phyloP scores from a whole-genome alignment of 345 rosid species.

The Geranium brycei region DNA sequence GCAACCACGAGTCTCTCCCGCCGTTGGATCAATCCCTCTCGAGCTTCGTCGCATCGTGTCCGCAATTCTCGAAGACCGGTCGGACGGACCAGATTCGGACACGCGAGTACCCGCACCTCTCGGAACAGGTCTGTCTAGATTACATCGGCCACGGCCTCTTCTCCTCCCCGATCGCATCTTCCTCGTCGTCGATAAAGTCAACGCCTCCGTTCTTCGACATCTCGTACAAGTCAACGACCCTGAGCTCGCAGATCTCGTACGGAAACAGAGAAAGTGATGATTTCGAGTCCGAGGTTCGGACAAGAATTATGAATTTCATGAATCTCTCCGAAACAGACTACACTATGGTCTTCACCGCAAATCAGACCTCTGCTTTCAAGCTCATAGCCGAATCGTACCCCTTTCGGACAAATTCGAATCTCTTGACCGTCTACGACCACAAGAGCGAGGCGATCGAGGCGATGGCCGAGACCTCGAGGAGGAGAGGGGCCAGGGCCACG shows the following conservation, averaged over 20 bases:
- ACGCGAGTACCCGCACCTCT: constrained; percentile 36
- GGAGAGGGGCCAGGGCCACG: constrained; percentile 37
- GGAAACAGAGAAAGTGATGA: constrained; percentile 30
- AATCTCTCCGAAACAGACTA: constrained; percentile 67
- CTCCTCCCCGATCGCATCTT: constrained; percentile 27
- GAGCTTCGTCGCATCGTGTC: constrained; percentile 34
- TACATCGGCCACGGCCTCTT: constrained; percentile 62
- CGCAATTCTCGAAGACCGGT: constrained; percentile 39
- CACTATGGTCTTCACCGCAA: constrained; percentile 48
- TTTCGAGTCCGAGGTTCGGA: constrained; percentile 32
- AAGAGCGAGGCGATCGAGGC: constrained; percentile 52
- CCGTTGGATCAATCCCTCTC: constrained; percentile 39
- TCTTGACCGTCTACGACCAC: constrained; percentile 67
- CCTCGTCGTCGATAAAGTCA: constrained; percentile 2
- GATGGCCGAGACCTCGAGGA: constrained; percentile 46
- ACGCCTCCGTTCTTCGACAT: constrained; percentile 30
- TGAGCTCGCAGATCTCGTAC: constrained; percentile 24
- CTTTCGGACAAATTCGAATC: constrained; percentile 35
- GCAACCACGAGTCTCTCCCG: constrained; percentile 81
- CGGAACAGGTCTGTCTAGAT: constrained; percentile 46
- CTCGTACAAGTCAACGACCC: constrained; percentile 31
- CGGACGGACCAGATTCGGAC: constrained; percentile 52
- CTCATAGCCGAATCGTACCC: constrained; percentile 62
- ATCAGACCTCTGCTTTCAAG: constrained; percentile 65
- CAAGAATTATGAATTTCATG: constrained; percentile 53